These are phyloP conservation scores for Mycena venus DNA, from an alignment of 768 basidiomycete genomes.

Conservation along the genomic window DNA sequence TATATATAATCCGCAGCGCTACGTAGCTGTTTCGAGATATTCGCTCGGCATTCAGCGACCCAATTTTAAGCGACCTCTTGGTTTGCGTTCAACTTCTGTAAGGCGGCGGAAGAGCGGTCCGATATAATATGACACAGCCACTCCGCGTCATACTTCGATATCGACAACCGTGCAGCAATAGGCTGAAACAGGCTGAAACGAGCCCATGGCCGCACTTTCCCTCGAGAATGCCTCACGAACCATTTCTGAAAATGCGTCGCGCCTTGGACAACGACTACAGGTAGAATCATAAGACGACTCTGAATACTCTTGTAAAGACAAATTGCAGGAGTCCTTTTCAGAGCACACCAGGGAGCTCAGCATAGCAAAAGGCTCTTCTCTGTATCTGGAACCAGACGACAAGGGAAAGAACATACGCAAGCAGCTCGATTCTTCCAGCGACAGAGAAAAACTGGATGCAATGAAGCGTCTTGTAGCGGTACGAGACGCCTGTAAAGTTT, in stretches of 20 bases:
- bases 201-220: neutral
- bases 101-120: too few relatives aligned
- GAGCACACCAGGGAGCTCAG: slow-evolving; percentile 84
- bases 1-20: neutral
- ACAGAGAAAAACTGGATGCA: slow-evolving; percentile 93
- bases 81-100: too few relatives aligned
- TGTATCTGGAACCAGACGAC: slow-evolving; percentile 84
- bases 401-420: slow-evolving; percentile 85
- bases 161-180: too few relatives aligned
- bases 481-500: slow-evolving; percentile 42
- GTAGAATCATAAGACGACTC: neutral
- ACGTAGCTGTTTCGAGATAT: too few relatives aligned
- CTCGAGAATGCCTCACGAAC: slow-evolving; percentile 24
- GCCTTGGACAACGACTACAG: slow-evolving; percentile 86
- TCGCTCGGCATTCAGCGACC: too few relatives aligned
- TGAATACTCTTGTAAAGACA: slow-evolving; percentile 33
- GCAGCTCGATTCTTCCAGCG: slow-evolving; percentile 90
- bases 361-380: slow-evolving; percentile 64
- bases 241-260: slow-evolving; percentile 86
- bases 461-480: slow-evolving; percentile 97
- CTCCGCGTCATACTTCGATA: neutral
- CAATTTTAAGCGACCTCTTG: too few relatives aligned
- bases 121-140: slow-evolving; percentile 3
- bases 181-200: too few relatives aligned
- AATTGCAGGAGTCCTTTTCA: slow-evolving; percentile 86